These are phyloP conservation scores for Dioszegia hungarica DNA, from an alignment of 768 basidiomycete species.

Conservation along the genomic window DNA sequence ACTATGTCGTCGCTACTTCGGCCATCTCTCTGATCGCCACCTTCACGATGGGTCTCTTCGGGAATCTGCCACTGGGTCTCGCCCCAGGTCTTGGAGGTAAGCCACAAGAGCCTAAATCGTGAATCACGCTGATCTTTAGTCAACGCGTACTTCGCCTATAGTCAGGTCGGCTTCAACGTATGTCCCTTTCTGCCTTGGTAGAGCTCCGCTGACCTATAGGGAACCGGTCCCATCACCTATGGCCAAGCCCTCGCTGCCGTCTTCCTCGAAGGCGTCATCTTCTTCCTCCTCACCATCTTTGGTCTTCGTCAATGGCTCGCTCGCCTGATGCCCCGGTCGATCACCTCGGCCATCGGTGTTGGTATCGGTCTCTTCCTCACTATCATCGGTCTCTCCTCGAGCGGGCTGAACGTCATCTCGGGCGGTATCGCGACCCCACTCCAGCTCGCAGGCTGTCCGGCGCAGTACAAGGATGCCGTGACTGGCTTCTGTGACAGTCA, in stretches of 20 bases:
- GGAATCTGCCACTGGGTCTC: conserved; percentile 80
- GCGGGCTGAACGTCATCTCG: conserved; percentile 70
- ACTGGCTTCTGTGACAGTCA: conserved; percentile 55
- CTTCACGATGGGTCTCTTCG: conserved; percentile 75
- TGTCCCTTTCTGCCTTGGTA: not conserved
- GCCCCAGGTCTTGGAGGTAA: conserved; percentile 77
- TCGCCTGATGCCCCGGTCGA: conserved; percentile 79
- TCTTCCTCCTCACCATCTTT: conserved; percentile 70
- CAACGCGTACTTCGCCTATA: conserved; percentile 70
- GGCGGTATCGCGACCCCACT: conserved; percentile 67
- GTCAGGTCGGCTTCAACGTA: conserved; percentile 72
- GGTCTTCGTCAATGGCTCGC: conserved; percentile 87
- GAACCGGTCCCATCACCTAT: conserved; percentile 65
- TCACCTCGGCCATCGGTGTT: conserved; percentile 75
- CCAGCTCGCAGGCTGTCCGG: conserved; percentile 67
- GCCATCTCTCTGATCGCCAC: conserved; percentile 69
- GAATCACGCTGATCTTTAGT: not conserved
- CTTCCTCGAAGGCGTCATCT: conserved; percentile 84
- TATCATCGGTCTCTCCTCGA: conserved; percentile 68
- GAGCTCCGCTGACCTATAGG: conserved; percentile 63
- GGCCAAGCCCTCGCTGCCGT: conserved; percentile 76
- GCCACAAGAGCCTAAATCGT: not conserved
- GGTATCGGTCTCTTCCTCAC: conserved; percentile 86
- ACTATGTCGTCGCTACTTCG: conserved; percentile 78
- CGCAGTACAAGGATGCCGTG: conserved; percentile 50